Percentiles rank a stretch among this genome's conserved stretches.
These are phyloP conservation scores for Penicillium nucicola DNA, from an alignment of 495 filamentous ascomycete species.

Conservation along the genomic window DNA sequence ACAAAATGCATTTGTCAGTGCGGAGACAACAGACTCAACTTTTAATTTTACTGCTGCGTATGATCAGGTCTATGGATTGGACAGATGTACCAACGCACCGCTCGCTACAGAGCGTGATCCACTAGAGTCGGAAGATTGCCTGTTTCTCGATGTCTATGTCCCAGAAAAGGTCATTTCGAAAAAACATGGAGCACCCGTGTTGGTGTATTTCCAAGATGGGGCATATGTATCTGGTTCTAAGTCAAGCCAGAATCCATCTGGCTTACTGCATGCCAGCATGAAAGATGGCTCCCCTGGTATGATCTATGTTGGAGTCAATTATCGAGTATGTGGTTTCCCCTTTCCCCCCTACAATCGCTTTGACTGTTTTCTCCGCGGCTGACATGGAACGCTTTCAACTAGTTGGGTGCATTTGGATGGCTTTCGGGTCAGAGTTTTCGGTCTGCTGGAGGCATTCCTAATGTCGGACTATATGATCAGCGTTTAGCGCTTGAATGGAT, in stretches of 20 bases:
- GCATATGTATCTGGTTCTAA: no score
- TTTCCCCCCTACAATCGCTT: constrained; percentile 4
- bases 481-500: constrained; percentile 60
- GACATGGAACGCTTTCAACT: neutral
- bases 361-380: constrained; percentile 3
- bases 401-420: constrained; percentile 16
- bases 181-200: neutral
- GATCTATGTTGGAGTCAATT: no score
- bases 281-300: no score
- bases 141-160: constrained; percentile 65
- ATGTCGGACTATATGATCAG: constrained; percentile 58
- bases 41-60: no score
- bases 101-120: no score
- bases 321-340: no score
- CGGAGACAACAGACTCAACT: neutral
- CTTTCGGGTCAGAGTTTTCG: constrained; percentile 1
- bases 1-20: neutral
- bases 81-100: no score
- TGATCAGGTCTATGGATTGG: no score
- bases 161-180: constrained; percentile 27
- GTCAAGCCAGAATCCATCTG: no score
- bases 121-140: constrained; percentile 56
- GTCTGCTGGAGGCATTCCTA: constrained; percentile 13
- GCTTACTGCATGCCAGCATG: no score
- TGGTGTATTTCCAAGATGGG: neutral